Conservation (phyloP, 1,139 yeast genomes). For the Kurtzmaniella quercitrusa region DNA sequence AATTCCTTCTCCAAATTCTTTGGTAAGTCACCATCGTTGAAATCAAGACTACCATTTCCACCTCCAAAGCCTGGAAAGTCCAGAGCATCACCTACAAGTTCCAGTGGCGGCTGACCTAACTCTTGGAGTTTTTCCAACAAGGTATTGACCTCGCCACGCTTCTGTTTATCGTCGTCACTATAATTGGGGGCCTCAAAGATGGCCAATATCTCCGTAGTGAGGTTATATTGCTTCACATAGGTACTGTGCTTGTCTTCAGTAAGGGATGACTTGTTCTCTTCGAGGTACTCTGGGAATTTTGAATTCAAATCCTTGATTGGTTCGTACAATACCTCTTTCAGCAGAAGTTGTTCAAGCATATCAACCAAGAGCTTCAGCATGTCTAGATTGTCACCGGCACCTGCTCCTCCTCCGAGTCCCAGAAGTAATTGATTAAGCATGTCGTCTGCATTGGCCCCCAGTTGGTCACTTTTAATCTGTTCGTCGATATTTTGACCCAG, state of each 20-base stretch:
- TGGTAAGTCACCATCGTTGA: slow-evolving; percentile 43
- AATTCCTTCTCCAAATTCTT: slow-evolving; percentile 45
- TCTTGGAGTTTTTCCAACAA: slow-evolving; percentile 72
- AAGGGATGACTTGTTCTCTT: slow-evolving; percentile 42
- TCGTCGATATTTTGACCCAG: slow-evolving; percentile 67
- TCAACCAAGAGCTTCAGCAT: slow-evolving; percentile 65
- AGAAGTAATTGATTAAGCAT: slow-evolving; percentile 51
- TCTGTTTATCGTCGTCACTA: slow-evolving; percentile 45
- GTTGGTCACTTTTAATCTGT: slow-evolving; percentile 49
- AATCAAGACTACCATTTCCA: slow-evolving; percentile 27
- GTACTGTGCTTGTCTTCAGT: slow-evolving; percentile 45
- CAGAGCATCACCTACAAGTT: slow-evolving; percentile 63
- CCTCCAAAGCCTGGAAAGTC: slow-evolving; percentile 55
- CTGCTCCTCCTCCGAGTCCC: slow-evolving; percentile 43
- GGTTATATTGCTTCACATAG: slow-evolving; percentile 52
- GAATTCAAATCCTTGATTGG: slow-evolving; percentile 79
- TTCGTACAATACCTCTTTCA: slow-evolving; percentile 83
- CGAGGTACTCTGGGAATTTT: slow-evolving; percentile 64
- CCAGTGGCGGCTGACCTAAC: slow-evolving; percentile 85
- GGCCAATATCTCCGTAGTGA: slow-evolving; percentile 49
- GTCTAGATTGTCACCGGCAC: slow-evolving; percentile 44
- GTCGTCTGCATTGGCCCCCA: slow-evolving; percentile 52
- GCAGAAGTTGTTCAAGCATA: slow-evolving; percentile 78
- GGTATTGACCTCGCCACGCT: slow-evolving; percentile 50
- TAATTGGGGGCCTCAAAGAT: slow-evolving; percentile 56